Base-by-base conservation (phyloP, 164 flowering plant genomes). In the Chloranthus sessilifolius region DNA sequence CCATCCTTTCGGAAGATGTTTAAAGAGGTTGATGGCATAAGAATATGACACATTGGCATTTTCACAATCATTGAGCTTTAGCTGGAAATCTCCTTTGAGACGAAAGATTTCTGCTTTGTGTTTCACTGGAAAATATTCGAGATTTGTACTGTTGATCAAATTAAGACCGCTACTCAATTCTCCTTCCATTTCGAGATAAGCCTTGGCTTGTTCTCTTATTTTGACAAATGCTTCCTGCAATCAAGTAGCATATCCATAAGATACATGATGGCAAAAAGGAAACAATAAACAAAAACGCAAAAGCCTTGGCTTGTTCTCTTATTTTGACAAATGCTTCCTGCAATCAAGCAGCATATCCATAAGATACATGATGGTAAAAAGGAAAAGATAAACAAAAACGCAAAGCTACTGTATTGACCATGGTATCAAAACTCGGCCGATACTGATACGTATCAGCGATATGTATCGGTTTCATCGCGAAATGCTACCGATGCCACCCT, bases 291-390 rank as follows among this genome's bases (percentile, higher is more conserved):
- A n/a, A n/a, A n/a, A n/a, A n/a, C 11, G 11, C 36, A 7, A 11
- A 83, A 44, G 99, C 97, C 60, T 89, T 87, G 37, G 99, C 99
- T 64, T 94, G 99, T 63, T 94, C 99, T 67, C 82, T 87, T 62
- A 89, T 89, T 73, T 89, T 94, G 39, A 85, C 82, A 63, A 94
- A 94, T 34, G 99, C 99, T 55, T 94, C 99, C 99, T 94, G 84
- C 74, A 75, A 46, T 52, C 27, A 64, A 19, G 21, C 24, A 22
- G 17, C 53, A 35, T 12, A 48, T 11, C 20, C 20, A 50, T 50
- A 34, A 34, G 9, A 35, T 25, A 33, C 11, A 33, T 33, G 11
- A 33, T 33, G 36, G 36, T 11, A 33, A 33, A 33, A 33, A 11
- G 36, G 36, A 33, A 33, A 11, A n/a, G n/a, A n/a, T n/a, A n/a